These are phyloP conservation scores for Stenocarpella maydis DNA, from an alignment of 2,329 filamentous ascomycete genomes.

Conservation along the genomic window DNA sequence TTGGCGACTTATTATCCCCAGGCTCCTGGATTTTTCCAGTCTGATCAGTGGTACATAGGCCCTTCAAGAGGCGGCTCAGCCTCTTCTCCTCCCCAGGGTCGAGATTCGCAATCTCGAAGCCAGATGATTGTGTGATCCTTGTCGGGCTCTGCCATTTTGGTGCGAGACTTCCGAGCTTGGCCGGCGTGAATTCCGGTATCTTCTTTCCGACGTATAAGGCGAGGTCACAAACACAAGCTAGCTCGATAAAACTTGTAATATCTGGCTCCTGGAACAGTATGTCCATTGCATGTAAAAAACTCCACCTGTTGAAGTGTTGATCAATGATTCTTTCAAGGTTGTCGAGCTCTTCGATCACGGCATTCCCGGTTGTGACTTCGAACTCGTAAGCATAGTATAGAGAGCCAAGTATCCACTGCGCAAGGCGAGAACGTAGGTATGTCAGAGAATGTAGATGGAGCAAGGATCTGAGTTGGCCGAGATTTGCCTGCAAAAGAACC, in stretches of 20 bases:
- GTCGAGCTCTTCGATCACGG: background rate
- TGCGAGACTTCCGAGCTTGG: background rate
- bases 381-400: constrained; percentile 10
- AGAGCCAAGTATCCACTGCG: constrained; percentile 16
- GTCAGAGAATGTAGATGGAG: constrained; percentile 11
- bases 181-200: background rate
- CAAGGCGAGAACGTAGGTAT: background rate
- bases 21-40: background rate
- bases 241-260: background rate
- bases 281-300: background rate
- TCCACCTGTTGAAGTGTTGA: constrained; percentile 6
- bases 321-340: constrained; percentile 7
- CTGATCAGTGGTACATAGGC: background rate
- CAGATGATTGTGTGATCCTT: background rate
- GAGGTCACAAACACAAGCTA: constrained; percentile 1
- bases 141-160: constrained; percentile 1
- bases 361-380: background rate
- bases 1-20: background rate
- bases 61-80: background rate
- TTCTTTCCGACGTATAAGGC: constrained; percentile 1
- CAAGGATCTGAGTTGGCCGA: constrained; percentile 17
- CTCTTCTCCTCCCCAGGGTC: background rate
- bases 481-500: constrained; percentile 15
- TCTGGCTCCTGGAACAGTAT: background rate
- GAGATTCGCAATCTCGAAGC: background rate